Base-by-base conservation (phyloP, 139 green algal species). In the Chlorella sp. region DNA sequence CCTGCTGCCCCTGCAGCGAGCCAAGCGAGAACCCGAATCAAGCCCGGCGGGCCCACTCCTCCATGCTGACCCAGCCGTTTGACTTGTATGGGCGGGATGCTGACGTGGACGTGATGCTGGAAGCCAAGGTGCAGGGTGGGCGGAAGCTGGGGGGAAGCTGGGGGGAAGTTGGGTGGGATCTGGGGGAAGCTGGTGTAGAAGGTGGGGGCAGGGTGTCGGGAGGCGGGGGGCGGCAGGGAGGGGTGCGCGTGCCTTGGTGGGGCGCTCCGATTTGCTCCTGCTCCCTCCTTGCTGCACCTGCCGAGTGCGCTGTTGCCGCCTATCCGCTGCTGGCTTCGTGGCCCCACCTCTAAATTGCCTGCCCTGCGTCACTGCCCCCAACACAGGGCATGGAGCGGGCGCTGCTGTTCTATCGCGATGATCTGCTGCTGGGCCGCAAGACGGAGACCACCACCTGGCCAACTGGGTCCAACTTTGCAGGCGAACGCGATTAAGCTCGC, bases 51-150 rank as follows among this genome's bases (percentile, higher is more conserved):
- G 77, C 85, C 28, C 90, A 92, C 86, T 91, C 86, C 9, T 40
- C 22, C 60, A 90, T 91, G 73, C 68, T 92, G 32, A 86, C 90
- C 19, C 94, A 93, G 18, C 95, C 95, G 32, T 94, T 97, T 76
- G 80, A 94, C 57, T 85, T 97, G 89, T 92, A 93, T 73, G 93
- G 94, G 26, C 64, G 92, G 66, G 94, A 95, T 83, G 48, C 80
- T 1, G 81, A 96, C n/a, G 91, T 96, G 16, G 94, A 94, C 69
- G 90, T 97, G 68, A 97, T 97, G 93, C 92, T 95, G 39, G 95
- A 97, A 90, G 86, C 90, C 85, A 97, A 97, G 92, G 90, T 53
- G 39, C 42, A 64, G 39, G 64, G 11, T 9, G 64, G 64, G 24
- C 11, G 64, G 21, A 28, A n/a, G n/a, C n/a, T n/a, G n/a, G n/a